phyloP scores from a whole-genome alignment of 1,284 basidiomycete genomes.

The Pterulicium gracile region DNA sequence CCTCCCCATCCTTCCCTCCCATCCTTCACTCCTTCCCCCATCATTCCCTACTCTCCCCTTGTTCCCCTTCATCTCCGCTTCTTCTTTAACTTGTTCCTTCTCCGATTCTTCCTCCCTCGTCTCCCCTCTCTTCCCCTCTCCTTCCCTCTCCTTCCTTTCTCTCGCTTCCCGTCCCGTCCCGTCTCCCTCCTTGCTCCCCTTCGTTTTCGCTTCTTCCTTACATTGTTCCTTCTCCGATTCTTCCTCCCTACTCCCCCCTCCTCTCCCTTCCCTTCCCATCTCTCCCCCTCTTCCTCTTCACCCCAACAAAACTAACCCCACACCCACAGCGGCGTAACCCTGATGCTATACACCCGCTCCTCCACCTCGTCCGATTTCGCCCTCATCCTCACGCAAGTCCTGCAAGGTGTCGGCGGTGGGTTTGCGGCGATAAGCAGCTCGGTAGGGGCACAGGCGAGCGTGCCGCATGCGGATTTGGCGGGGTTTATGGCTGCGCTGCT shows the following conservation, averaged over 20 bases:
- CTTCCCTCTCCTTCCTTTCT: slow-evolving; percentile 1
- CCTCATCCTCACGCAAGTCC: slow-evolving; percentile 60
- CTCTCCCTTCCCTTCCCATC: neutral
- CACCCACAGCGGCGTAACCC: slow-evolving; percentile 42
- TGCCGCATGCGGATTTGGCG: slow-evolving; percentile 69
- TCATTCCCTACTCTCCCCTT: neutral
- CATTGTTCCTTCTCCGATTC: slow-evolving; percentile 1
- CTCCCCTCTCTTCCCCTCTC: slow-evolving; percentile 1
- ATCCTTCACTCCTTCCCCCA: neutral
- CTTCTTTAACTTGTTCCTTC: too few species aligned
- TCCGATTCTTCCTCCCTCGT: neutral
- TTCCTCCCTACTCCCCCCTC: too few species aligned
- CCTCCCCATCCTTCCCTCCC: too few species aligned
- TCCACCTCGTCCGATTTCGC: slow-evolving; percentile 48
- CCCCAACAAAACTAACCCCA: too few species aligned
- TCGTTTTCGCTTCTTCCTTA: neutral
- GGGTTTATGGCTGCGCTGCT: slow-evolving; percentile 75
- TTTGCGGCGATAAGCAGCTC: slow-evolving; percentile 61
- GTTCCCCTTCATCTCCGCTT: slow-evolving; percentile 4
- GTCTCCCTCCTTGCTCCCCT: slow-evolving; percentile 4
- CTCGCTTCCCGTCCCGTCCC: neutral
- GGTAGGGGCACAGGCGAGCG: slow-evolving; percentile 72
- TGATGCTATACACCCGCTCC: slow-evolving; percentile 67
- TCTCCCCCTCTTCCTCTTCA: slow-evolving; percentile 3
- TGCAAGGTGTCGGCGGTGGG: slow-evolving; percentile 75